These are phyloP conservation scores for Globisporangium abappressorium DNA, from an alignment of 352 stramenopile species.

Conservation along the genomic window DNA sequence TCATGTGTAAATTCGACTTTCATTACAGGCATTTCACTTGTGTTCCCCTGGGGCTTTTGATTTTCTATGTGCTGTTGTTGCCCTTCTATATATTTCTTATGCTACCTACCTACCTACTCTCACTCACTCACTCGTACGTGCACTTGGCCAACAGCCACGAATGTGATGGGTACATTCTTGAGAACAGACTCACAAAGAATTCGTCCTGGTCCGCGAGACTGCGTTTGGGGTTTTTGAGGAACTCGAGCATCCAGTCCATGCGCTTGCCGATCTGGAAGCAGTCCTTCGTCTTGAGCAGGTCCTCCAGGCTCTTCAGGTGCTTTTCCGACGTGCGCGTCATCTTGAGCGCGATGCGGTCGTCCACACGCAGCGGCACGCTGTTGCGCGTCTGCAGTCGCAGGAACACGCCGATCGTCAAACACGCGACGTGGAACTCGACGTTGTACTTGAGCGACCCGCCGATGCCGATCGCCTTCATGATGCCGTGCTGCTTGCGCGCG, in stretches of 20 bases:
- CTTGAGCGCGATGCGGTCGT: conserved; percentile 78
- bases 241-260: conserved; percentile 71
- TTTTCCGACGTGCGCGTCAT: conserved; percentile 80
- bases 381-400: conserved; percentile 76
- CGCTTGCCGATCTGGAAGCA: conserved; percentile 72
- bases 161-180: conserved; percentile 78
- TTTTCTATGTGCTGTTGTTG: conserved; percentile 5
- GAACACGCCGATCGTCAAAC: conserved; percentile 73
- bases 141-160: conserved; percentile 80
- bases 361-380: conserved; percentile 57
- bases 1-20: neutral
- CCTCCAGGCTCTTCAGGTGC: conserved; percentile 65
- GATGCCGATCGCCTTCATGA: conserved; percentile 86
- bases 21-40: neutral
- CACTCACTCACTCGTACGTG: conserved; percentile 21
- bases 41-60: neutral
- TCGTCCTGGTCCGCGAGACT: conserved; percentile 84
- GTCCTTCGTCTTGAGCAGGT: conserved; percentile 73
- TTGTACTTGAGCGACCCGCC: conserved; percentile 70
- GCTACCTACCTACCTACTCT: neutral
- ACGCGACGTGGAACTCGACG: conserved; percentile 77
- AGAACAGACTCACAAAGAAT: conserved; percentile 84
- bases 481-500: conserved; percentile 67
- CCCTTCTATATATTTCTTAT: neutral
- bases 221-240: conserved; percentile 55